These are phyloP conservation scores for Hansenula anomala DNA, from an alignment of 1,139 yeast species.

Conservation along the genomic window DNA sequence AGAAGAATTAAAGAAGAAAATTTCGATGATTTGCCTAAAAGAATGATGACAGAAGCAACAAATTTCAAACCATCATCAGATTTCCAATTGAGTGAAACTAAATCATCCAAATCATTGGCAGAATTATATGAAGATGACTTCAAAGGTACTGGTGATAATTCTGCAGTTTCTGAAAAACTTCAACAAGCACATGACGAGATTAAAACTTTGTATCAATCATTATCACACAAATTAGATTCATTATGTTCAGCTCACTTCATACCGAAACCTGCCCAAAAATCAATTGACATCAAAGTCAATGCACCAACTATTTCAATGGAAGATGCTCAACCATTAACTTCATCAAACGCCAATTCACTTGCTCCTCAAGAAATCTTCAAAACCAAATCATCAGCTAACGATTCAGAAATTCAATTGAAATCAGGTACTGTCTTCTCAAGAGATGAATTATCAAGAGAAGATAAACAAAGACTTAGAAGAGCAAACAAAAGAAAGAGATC, in stretches of 20 bases:
- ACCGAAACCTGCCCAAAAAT: conserved; percentile 83
- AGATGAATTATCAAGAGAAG: conserved; percentile 81
- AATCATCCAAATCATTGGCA: conserved; percentile 84
- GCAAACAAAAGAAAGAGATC: conserved; percentile 79
- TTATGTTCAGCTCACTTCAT: conserved; percentile 89
- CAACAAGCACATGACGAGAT: conserved; percentile 77
- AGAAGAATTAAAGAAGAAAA: conserved; percentile 69
- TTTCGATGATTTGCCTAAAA: conserved; percentile 80
- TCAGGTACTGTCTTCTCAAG: conserved; percentile 82
- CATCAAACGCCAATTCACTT: conserved; percentile 67
- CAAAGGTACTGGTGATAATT: conserved; percentile 40
- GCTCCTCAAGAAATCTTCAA: conserved; percentile 97
- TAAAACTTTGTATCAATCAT: conserved; percentile 52
- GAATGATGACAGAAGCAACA: conserved; percentile 59
- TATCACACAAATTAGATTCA: conserved; percentile 76
- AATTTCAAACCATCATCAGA: conserved; percentile 44
- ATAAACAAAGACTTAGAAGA: conserved; percentile 82
- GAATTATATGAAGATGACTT: conserved; percentile 89
- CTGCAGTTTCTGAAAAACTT: conserved; percentile 55
- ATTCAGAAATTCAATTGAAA: conserved; percentile 65
- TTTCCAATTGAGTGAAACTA: conserved; percentile 74
- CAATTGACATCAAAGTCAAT: conserved; percentile 75
- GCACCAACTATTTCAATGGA: conserved; percentile 86
- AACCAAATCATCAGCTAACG: conserved; percentile 42
- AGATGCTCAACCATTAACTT: conserved; percentile 90